phyloP scores from a whole-genome alignment of 768 basidiomycete genomes.

The Nidularia sp. region DNA sequence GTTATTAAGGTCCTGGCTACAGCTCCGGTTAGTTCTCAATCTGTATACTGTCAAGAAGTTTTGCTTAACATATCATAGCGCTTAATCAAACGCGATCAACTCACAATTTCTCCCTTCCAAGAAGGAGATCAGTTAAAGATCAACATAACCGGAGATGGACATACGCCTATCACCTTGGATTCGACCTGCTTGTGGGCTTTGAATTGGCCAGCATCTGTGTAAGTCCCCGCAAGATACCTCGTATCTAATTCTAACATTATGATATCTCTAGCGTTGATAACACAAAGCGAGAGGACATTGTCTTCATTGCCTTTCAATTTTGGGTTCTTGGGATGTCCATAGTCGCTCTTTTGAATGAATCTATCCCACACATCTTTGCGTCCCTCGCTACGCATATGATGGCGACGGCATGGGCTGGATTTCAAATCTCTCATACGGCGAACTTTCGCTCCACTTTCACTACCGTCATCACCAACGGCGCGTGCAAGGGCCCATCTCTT shows the following conservation, averaged over 20 bases:
- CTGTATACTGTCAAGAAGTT: not conserved
- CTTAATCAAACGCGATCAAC: not conserved
- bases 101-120: slow-evolving; percentile 9
- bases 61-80: not conserved
- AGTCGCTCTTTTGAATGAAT: slow-evolving; percentile 70
- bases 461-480: slow-evolving; percentile 56
- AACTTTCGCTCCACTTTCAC: slow-evolving; percentile 54
- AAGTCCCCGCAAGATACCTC: slow-evolving; percentile 19
- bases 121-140: slow-evolving; percentile 16
- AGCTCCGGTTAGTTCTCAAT: too few species aligned
- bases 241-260: not conserved
- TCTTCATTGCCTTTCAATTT: slow-evolving; percentile 74
- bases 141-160: slow-evolving; percentile 23
- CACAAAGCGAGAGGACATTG: slow-evolving; percentile 74
- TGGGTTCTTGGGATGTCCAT: slow-evolving; percentile 80
- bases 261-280: slow-evolving; percentile 48
- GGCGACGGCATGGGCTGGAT: slow-evolving; percentile 69
- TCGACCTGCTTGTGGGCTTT: slow-evolving; percentile 53
- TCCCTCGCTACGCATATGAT: slow-evolving; percentile 69
- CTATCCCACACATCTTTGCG: slow-evolving; percentile 77
- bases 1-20: too few species aligned
- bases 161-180: slow-evolving; percentile 33
- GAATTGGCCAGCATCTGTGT: slow-evolving; percentile 71
- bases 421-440: slow-evolving; percentile 60
- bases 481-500: slow-evolving; percentile 52